A percentile compares a stretch with the other conserved stretches of the same genome.
phyloP scores from a whole-genome alignment of 768 basidiomycete genomes.

The Boletus eberwhitei region DNA sequence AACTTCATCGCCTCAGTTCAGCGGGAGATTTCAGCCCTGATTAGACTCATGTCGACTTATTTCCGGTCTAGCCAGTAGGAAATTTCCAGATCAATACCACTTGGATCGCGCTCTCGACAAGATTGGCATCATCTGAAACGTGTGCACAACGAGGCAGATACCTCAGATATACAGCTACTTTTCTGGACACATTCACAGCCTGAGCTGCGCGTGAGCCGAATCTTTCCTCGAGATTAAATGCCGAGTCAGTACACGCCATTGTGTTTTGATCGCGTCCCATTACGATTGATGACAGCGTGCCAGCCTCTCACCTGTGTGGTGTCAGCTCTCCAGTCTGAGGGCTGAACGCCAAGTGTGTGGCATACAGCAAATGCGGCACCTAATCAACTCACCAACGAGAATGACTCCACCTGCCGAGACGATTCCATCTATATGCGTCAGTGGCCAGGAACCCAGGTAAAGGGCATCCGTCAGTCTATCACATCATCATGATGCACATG shows the following conservation, averaged over 20 bases:
- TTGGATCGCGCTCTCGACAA: slow-evolving; percentile 24
- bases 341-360: background rate
- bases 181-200: slow-evolving; percentile 8
- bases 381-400: background rate
- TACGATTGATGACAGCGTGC: slow-evolving; percentile 10
- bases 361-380: slow-evolving; percentile 2
- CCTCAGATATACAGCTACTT: slow-evolving; percentile 9
- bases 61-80: slow-evolving; percentile 24
- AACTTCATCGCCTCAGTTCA: slow-evolving; percentile 3
- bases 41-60: slow-evolving; percentile 29
- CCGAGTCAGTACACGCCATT: slow-evolving; percentile 10
- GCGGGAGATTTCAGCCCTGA: slow-evolving; percentile 19
- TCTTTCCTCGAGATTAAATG: slow-evolving; percentile 20
- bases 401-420: slow-evolving; percentile 9
- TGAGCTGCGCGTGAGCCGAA: slow-evolving; percentile 8
- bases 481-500: slow-evolving; percentile 12
- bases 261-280: slow-evolving; percentile 5
- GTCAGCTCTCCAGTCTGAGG: background rate
- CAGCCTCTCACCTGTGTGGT: slow-evolving; percentile 2
- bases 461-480: background rate
- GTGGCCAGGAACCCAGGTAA: slow-evolving; percentile 11
- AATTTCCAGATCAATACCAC: slow-evolving; percentile 9
- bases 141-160: slow-evolving; percentile 30
- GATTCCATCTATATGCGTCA: slow-evolving; percentile 16
- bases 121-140: slow-evolving; percentile 30